phyloP scores from a whole-genome alignment of 306 rosid species.

The Cucurbita argyrosperma region DNA sequence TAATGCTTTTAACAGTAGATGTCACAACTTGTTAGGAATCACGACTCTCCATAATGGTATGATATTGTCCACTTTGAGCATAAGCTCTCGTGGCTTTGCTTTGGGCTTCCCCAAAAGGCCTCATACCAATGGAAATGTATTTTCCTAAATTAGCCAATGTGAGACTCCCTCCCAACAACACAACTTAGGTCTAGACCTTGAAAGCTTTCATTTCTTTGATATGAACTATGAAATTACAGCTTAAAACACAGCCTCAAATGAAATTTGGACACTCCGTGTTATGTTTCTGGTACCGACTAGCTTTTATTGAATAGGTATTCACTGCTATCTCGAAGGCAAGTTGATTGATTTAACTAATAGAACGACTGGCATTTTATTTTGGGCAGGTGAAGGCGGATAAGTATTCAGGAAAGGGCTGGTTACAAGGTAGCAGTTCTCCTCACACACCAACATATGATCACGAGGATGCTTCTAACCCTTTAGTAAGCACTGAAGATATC shows the following conservation, averaged over 20 bases:
- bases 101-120: too few species aligned
- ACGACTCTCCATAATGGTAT: too few species aligned
- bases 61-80: too few species aligned
- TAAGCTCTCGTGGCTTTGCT: too few species aligned
- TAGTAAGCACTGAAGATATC: slow-evolving; percentile 33
- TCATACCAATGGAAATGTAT: too few species aligned
- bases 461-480: slow-evolving; percentile 45
- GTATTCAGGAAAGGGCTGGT: slow-evolving; percentile 31
- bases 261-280: neutral
- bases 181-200: neutral
- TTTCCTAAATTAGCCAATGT: too few species aligned
- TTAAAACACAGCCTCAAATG: neutral
- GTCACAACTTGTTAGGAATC: too few species aligned
- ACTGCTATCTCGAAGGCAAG: neutral
- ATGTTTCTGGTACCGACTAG: neutral
- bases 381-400: slow-evolving; percentile 83
- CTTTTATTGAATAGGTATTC: neutral
- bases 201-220: neutral
- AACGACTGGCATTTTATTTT: slow-evolving; percentile 9
- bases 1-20: neutral
- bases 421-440: slow-evolving; percentile 47
- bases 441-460: slow-evolving; percentile 42
- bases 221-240: neutral
- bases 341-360: neutral
- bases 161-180: too few species aligned